Conservation (phyloP, 2,329 filamentous ascomycete species). For the Arachnomyces sp. region DNA sequence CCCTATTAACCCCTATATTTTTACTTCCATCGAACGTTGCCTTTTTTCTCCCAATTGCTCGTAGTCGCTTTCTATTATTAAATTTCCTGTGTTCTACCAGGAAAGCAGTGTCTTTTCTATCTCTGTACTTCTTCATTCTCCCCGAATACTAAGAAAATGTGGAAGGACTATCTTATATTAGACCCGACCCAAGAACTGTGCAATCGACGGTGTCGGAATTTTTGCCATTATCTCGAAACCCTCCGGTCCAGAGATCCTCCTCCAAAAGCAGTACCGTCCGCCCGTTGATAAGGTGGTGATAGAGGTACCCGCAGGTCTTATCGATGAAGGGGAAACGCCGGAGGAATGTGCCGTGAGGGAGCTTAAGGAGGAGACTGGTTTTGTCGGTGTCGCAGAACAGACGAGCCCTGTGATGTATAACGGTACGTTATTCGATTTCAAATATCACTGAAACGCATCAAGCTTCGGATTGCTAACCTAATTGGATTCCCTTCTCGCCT, state of each 20-base stretch:
- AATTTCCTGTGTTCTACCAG: too few species aligned
- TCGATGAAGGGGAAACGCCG: constrained; percentile 50
- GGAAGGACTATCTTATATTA: constrained; percentile 10
- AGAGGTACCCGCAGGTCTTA: constrained; percentile 52
- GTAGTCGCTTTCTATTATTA: constrained; percentile 12
- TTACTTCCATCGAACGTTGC: background rate
- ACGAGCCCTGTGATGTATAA: constrained; percentile 39
- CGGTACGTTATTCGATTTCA: constrained; percentile 23
- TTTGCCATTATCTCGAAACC: constrained; percentile 50
- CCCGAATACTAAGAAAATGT: background rate
- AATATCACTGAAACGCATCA: constrained; percentile 27
- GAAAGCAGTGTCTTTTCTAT: background rate
- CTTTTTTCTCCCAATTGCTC: background rate
- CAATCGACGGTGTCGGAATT: constrained; percentile 50
- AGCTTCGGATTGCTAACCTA: background rate
- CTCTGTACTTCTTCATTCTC: constrained; percentile 1
- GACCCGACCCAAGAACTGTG: constrained; percentile 44
- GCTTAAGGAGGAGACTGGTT: constrained; percentile 55
- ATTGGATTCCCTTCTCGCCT: background rate
- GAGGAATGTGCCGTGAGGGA: constrained; percentile 50
- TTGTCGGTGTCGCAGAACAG: constrained; percentile 42
- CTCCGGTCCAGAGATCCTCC: constrained; percentile 42
- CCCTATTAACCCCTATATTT: background rate
- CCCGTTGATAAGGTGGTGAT: constrained; percentile 51
- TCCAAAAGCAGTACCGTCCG: constrained; percentile 54